Evolutionary conservation across 2,329 filamentous ascomycete genomes (phyloP).

Genomic region (Ploettnerulaceae sp.): DNA sequence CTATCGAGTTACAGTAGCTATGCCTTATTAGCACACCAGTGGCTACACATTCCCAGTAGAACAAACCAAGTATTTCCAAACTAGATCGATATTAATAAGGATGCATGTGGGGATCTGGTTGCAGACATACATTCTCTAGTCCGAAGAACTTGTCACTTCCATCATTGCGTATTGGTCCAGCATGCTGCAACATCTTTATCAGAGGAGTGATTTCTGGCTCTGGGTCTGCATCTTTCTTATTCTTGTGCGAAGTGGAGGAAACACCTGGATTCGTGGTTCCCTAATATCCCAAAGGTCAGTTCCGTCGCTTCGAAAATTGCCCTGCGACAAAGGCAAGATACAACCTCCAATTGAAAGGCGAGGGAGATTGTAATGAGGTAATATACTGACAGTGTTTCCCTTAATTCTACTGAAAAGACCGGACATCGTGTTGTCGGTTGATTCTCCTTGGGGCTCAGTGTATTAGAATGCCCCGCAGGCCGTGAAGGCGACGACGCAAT

Average conservation of each 20-base stretch:
- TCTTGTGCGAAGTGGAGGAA: slow-evolving; percentile 23
- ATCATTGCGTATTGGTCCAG: slow-evolving; percentile 75
- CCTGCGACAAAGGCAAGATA: neutral
- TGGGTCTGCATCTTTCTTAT: slow-evolving; percentile 33
- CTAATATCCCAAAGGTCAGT: slow-evolving; percentile 19
- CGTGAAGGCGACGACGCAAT: slow-evolving; percentile 20
- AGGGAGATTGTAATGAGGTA: neutral
- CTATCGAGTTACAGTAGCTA: slow-evolving; percentile 97
- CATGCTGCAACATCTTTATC: slow-evolving; percentile 73
- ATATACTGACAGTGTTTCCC: slow-evolving; percentile 47
- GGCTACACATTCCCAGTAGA: neutral
- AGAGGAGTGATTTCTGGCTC: slow-evolving; percentile 54
- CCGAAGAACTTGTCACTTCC: slow-evolving; percentile 98
- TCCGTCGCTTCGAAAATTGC: slow-evolving; percentile 1
- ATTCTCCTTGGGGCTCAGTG: slow-evolving; percentile 6
- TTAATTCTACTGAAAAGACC: slow-evolving; percentile 57
- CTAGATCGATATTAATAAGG: slow-evolving; percentile 44
- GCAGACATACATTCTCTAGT: slow-evolving; percentile 80
- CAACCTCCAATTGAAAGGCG: neutral
- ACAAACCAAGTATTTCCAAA: slow-evolving; percentile 94
- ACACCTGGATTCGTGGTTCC: slow-evolving; percentile 22
- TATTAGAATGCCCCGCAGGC: slow-evolving; percentile 20
- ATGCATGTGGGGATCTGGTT: neutral
- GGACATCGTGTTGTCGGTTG: slow-evolving; percentile 40
- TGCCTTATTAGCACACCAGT: slow-evolving; percentile 28